Conservation (phyloP, 768 basidiomycete genomes). For the Exsudoporus frostii region DNA sequence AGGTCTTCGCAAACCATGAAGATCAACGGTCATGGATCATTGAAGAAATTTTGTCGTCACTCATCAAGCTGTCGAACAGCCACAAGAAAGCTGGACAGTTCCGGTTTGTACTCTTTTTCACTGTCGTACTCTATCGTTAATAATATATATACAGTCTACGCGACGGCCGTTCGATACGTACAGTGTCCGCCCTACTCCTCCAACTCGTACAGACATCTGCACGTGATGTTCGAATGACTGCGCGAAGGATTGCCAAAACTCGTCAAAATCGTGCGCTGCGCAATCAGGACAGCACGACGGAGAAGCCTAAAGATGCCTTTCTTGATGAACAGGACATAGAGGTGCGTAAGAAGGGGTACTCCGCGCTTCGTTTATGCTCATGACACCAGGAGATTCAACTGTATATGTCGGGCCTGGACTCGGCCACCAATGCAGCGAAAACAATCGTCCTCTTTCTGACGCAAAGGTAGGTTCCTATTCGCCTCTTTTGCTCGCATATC, state of each 20-base stretch:
- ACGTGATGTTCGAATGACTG: conserved; percentile 77
- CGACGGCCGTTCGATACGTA: conserved; percentile 89
- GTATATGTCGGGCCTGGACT: conserved; percentile 71
- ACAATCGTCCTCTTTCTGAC: conserved; percentile 79
- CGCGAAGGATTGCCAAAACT: conserved; percentile 55
- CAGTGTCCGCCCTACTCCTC: conserved; percentile 86
- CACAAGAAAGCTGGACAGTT: conserved; percentile 91
- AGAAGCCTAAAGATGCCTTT: conserved; percentile 49
- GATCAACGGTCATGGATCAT: conserved; percentile 95
- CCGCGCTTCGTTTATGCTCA: background rate
- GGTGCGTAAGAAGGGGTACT: conserved; percentile 32
- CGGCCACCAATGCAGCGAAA: conserved; percentile 80
- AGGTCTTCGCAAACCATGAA: conserved; percentile 92
- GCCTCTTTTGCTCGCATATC: background rate
- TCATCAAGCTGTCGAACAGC: conserved; percentile 86
- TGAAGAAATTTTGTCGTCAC: conserved; percentile 89
- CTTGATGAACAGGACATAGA: conserved; percentile 69
- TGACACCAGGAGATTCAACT: conserved; percentile 60
- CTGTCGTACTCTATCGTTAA: background rate
- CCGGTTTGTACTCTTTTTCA: conserved; percentile 47
- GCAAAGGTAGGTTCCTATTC: conserved; percentile 43
- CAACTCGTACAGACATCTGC: conserved; percentile 97
- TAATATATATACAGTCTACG: conserved; percentile 56
- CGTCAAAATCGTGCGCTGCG: conserved; percentile 62
- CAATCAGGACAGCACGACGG: conserved; percentile 56